Evolutionary conservation across 2,329 filamentous ascomycete genomes (phyloP).

Genomic region (Scolecobasidium constrictum): DNA sequence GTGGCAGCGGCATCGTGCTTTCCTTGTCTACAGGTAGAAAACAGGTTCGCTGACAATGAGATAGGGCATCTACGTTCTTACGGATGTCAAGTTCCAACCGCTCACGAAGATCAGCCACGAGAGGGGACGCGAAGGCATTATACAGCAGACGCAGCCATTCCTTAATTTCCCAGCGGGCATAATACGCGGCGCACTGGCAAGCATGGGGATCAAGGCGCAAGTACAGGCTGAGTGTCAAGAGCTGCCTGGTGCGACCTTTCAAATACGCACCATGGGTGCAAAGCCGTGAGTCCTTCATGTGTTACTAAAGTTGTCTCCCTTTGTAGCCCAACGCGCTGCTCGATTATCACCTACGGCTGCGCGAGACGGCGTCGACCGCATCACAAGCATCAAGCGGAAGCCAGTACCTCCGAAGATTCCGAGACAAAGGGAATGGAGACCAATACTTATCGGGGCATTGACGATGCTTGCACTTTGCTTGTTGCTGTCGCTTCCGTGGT

Average conservation of each 20-base stretch:
- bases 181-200: constrained; percentile 83
- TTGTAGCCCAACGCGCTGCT: no score
- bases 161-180: constrained; percentile 93
- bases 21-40: background rate
- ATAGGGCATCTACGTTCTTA: constrained; percentile 91
- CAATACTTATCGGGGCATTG: background rate
- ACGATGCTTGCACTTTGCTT: background rate
- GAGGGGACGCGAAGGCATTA: constrained; percentile 48
- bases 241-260: constrained; percentile 81
- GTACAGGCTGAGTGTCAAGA: constrained; percentile 86
- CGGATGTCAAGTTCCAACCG: constrained; percentile 83
- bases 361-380: no score
- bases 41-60: no score
- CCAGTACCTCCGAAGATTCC: background rate
- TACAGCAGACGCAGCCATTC: constrained; percentile 59
- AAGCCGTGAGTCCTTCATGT: constrained; percentile 31
- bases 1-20: background rate
- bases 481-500: background rate
- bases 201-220: constrained; percentile 78
- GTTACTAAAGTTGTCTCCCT: background rate
- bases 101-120: constrained; percentile 84
- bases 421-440: no score
- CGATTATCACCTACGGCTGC: no score
- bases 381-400: no score
- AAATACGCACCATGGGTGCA: constrained; percentile 73